A percentile compares a stretch with the other conserved stretches of the same genome.
phyloP scores from a whole-genome alignment of 2,329 filamentous ascomycete genomes.

The Hypoxylon sp. region DNA sequence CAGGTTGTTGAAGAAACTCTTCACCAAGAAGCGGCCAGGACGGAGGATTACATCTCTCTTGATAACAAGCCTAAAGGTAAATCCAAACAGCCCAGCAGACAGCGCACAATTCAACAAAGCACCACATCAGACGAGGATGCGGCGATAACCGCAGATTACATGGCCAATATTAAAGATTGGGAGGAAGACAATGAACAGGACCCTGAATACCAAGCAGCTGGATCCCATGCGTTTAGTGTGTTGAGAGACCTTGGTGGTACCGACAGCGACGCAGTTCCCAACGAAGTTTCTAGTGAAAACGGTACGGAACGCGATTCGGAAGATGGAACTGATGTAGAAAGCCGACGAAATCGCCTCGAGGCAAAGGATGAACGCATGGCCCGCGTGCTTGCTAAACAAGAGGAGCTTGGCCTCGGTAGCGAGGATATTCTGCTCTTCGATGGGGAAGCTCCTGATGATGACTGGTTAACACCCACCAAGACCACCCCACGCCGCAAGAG shows the following conservation, averaged over 20 bases:
- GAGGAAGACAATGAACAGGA: constrained; percentile 52
- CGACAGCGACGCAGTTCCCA: constrained; percentile 58
- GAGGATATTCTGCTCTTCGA: constrained; percentile 72
- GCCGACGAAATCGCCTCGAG: constrained; percentile 49
- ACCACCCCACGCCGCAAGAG: constrained; percentile 50
- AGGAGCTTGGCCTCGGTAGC: constrained; percentile 73
- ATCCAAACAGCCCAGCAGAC: constrained; percentile 39
- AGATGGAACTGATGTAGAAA: constrained; percentile 56
- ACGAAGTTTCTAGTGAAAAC: constrained; percentile 49
- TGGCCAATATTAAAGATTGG: constrained; percentile 74
- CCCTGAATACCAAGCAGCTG: constrained; percentile 42
- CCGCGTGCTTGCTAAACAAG: constrained; percentile 71
- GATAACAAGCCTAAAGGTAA: constrained; percentile 47
- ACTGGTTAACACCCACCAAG: constrained; percentile 50
- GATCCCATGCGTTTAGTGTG: constrained; percentile 50
- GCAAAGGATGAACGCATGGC: constrained; percentile 75
- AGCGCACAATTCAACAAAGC: constrained; percentile 12
- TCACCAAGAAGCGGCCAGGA: constrained; percentile 13
- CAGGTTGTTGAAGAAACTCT: constrained; percentile 50
- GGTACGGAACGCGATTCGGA: constrained; percentile 53
- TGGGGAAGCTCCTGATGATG: constrained; percentile 59
- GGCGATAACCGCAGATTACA: constrained; percentile 77
- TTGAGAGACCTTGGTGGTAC: constrained; percentile 62
- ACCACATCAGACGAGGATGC: constrained; percentile 63
- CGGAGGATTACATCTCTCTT: constrained; percentile 47